Evolutionary conservation across 1,284 basidiomycete species (phyloP), one percentile per base, ranked within the genome.

Genomic region (Heliocybe sulcata): DNA sequence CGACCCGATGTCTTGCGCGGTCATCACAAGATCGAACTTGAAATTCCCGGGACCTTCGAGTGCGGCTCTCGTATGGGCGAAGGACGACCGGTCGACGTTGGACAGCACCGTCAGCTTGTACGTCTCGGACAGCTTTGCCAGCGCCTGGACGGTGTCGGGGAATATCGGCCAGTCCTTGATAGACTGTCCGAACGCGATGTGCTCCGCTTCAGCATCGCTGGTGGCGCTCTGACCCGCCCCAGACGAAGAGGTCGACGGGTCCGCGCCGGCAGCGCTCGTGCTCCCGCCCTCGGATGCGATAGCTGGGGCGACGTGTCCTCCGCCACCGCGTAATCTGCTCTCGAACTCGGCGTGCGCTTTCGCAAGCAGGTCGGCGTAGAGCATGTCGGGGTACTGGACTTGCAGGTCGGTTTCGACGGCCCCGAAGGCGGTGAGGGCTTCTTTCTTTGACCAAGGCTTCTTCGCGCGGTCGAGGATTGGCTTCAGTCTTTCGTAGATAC

Each of bases 101-200:
- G 86, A 88, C 35, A 90, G 74, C 1, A 88, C 83, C 54, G 82
- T 73, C 56, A 90, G 81, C 57, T 82, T 82, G 70, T 80, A 89
- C 62, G 77, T 74, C 56, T 75, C 73, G 31, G 84, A 75, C 53
- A 90, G 77, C 45, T 70, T 67, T 42, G 72, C 73, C 2, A 90
- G 78, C 0, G 86, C 87, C 16, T 70, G 66, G 57, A 74, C 65
- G 4, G 83, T 86, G 65, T 90, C 87, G 0, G 82, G 77, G 69
- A 90, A 90, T 11, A 79, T 72, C 2, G 73, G 70, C 86, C 87
- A 90, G 31, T 73, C 58, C 48, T 72, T 71, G 48, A 89, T 78
- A 35, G 84, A 85, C 45, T 71, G 63, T 9, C 80, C 83, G 58
- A 89, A 90, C 8, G 66, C 63, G 35, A 59, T 42, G 38, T 42